A percentile compares a stretch with the other conserved stretches of the same genome.
These are phyloP conservation scores for Volvox reticuliferus DNA, from an alignment of 139 green algal species.

Conservation along the genomic window DNA sequence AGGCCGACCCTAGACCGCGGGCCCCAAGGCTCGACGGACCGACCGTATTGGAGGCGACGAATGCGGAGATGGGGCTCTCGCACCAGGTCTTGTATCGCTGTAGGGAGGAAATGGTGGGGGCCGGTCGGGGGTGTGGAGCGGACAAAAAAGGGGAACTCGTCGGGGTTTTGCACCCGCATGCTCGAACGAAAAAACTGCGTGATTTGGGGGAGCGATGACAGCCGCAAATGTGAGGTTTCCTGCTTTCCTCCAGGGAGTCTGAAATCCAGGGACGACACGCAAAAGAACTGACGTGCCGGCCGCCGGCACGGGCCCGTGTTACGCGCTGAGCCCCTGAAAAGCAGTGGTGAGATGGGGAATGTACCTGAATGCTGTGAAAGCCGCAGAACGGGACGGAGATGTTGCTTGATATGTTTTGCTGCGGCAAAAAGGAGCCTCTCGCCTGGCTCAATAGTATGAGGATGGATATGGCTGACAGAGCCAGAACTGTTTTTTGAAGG, in stretches of 20 bases:
- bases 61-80: background rate
- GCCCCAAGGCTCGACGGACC: background rate
- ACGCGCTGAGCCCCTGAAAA: too few species aligned
- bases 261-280: too few species aligned
- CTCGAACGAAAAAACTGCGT: too few species aligned
- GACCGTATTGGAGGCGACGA: slow-evolving; percentile 11
- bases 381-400: background rate
- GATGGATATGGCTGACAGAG: background rate
- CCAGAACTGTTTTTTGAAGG: background rate
- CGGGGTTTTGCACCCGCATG: too few species aligned
- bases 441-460: background rate
- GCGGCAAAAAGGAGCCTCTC: background rate
- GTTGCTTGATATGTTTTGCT: background rate
- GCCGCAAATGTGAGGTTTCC: too few species aligned
- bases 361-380: background rate
- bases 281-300: background rate
- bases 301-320: background rate
- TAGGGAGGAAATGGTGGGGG: background rate
- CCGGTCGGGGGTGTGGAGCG: too few species aligned
- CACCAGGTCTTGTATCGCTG: slow-evolving; percentile 24
- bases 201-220: too few species aligned
- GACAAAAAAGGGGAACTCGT: too few species aligned
- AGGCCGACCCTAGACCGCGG: too few species aligned
- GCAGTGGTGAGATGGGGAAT: background rate
- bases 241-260: too few species aligned